phyloP scores from a whole-genome alignment of 257 asterid species.

The Solanum ahanhuiri region DNA sequence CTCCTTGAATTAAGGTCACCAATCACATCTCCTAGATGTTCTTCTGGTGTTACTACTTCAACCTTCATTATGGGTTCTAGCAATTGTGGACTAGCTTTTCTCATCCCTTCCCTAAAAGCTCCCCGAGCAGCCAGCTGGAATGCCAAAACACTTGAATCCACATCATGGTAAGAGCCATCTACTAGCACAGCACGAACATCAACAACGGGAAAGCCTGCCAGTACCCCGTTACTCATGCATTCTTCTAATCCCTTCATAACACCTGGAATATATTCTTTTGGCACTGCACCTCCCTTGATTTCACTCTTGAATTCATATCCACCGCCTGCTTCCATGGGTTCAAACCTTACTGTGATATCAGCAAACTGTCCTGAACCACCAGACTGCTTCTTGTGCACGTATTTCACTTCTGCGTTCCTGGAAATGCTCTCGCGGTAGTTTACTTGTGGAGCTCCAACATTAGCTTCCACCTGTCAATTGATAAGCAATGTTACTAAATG shows the following conservation, averaged over 20 bases:
- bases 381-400: constrained; percentile 91
- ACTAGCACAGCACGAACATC: constrained; percentile 91
- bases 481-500: background rate
- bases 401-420: constrained; percentile 60
- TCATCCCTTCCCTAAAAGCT: constrained; percentile 87
- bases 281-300: constrained; percentile 95
- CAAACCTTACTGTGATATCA: constrained; percentile 79
- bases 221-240: constrained; percentile 84
- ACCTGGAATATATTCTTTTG: constrained; percentile 92
- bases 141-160: constrained; percentile 95
- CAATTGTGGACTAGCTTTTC: constrained; percentile 88
- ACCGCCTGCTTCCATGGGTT: constrained; percentile 75
- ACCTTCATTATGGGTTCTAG: constrained; percentile 93
- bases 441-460: constrained; percentile 99
- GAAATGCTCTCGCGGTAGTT: constrained; percentile 97
- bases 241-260: constrained; percentile 98
- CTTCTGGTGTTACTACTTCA: constrained; percentile 94
- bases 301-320: constrained; percentile 96
- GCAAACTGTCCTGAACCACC: constrained; percentile 98
- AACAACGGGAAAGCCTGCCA: constrained; percentile 93
- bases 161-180: constrained; percentile 94
- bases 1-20: constrained; percentile 96
- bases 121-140: constrained; percentile 97
- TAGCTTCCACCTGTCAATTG: constrained; percentile 78
- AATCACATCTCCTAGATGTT: constrained; percentile 92